Evolutionary conservation across 2,329 filamentous ascomycete genomes (phyloP).

Genomic region (Epichloe festucae): DNA sequence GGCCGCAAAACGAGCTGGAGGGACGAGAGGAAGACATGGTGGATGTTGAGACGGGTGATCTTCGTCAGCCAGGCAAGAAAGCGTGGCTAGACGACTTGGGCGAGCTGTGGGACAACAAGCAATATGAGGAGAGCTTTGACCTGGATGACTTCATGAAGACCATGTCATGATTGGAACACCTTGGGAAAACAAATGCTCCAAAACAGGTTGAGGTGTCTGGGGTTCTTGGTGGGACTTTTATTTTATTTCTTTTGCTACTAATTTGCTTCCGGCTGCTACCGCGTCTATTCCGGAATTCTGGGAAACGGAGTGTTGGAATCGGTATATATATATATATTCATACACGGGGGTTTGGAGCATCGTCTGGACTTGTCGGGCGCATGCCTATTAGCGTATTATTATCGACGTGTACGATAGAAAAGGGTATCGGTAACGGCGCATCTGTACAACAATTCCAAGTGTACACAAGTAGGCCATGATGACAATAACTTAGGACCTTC

Average conservation of each 20-base stretch:
- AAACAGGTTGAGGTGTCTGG: not conserved
- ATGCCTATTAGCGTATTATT: slow-evolving; percentile 1
- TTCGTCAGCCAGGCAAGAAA: slow-evolving; percentile 94
- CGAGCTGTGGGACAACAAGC: slow-evolving; percentile 92
- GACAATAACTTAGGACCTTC: not conserved
- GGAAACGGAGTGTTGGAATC: slow-evolving; percentile 1
- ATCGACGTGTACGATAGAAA: slow-evolving; percentile 2
- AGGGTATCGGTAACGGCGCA: not conserved
- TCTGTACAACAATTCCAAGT: slow-evolving; percentile 2
- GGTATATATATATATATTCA: not conserved
- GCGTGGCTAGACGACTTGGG: slow-evolving; percentile 88
- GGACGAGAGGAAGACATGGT: slow-evolving; percentile 76
- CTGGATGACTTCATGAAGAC: slow-evolving; percentile 88
- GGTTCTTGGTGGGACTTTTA: not conserved
- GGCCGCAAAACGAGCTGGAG: slow-evolving; percentile 43
- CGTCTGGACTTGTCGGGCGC: not conserved
- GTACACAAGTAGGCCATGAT: not conserved
- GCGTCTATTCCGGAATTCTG: not conserved
- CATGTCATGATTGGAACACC: slow-evolving; percentile 50
- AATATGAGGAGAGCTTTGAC: slow-evolving; percentile 98
- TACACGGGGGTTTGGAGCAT: not conserved
- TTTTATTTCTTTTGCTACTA: not conserved
- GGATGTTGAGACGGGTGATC: slow-evolving; percentile 80
- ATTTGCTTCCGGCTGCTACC: not conserved
- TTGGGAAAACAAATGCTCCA: not conserved